A percentile compares a stretch with the other conserved stretches of the same genome.
Conservation (phyloP, 257 asterid genomes). For the Linderniella brevidens region DNA sequence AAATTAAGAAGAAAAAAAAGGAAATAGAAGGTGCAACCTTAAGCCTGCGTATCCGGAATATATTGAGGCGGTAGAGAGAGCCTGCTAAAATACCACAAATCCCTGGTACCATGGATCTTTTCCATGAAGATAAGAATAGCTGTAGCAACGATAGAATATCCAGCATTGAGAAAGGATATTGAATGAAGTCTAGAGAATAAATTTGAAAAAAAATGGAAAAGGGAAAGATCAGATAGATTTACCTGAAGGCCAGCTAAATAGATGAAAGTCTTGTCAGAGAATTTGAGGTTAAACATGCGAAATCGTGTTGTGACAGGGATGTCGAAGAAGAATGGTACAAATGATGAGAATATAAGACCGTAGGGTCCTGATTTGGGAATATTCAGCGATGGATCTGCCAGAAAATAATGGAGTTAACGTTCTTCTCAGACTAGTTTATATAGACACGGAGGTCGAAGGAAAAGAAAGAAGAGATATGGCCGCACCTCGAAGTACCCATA, state of each 20-base stretch:
- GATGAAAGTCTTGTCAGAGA: constrained; percentile 92
- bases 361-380: constrained; percentile 88
- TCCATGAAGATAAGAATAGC: constrained; percentile 97
- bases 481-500: constrained; percentile 63
- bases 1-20: too few species aligned
- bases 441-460: too few species aligned
- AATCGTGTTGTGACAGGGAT: constrained; percentile 87
- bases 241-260: constrained; percentile 99
- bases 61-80: constrained; percentile 64
- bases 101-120: constrained; percentile 87
- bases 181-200: neutral
- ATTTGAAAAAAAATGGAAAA: neutral
- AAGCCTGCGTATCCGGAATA: constrained; percentile 47
- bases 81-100: constrained; percentile 97
- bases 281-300: constrained; percentile 55
- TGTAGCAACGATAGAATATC: constrained; percentile 17
- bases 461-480: neutral
- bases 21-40: constrained; percentile 37
- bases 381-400: constrained; percentile 67
- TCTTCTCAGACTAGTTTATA: neutral
- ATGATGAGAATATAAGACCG: constrained; percentile 72
- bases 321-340: constrained; percentile 88
- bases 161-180: constrained; percentile 7
- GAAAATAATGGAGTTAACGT: constrained; percentile 9
- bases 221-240: constrained; percentile 9